Evolutionary conservation across 345 rosid species (phyloP).

Genomic region (Bruguiera parviflora): DNA sequence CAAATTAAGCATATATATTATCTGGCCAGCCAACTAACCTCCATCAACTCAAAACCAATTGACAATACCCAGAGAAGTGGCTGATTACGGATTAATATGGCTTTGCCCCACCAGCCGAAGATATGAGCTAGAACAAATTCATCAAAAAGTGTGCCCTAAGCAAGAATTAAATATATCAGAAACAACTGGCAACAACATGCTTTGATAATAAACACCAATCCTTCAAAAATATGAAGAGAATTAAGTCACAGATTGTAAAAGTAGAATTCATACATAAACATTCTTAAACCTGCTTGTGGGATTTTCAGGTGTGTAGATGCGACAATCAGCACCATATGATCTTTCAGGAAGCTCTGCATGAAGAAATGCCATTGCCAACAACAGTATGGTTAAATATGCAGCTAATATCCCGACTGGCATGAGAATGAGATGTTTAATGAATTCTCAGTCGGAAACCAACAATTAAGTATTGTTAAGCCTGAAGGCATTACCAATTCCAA

Average conservation of each 20-base stretch:
- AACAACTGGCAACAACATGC: neutral
- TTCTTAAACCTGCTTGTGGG: slow-evolving; percentile 98
- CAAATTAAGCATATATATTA: neutral
- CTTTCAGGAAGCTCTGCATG: slow-evolving; percentile 93
- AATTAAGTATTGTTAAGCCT: neutral
- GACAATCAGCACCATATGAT: slow-evolving; percentile 96
- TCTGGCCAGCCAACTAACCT: slow-evolving; percentile 47
- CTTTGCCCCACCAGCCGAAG: slow-evolving; percentile 99
- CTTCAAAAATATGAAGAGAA: slow-evolving; percentile 10
- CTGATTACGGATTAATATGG: slow-evolving; percentile 90
- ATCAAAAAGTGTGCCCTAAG: slow-evolving; percentile 83
- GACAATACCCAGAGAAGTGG: slow-evolving; percentile 97
- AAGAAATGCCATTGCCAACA: slow-evolving; percentile 2
- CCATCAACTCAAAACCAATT: slow-evolving; percentile 94
- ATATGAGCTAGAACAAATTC: slow-evolving; percentile 96
- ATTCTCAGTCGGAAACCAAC: neutral
- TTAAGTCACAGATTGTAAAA: slow-evolving; percentile 30
- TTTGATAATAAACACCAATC: neutral
- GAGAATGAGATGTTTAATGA: slow-evolving; percentile 6
- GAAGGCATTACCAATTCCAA: slow-evolving; percentile 75
- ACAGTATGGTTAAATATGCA: slow-evolving; percentile 7
- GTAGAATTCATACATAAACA: slow-evolving; percentile 95
- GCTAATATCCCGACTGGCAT: neutral
- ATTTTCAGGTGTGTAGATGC: slow-evolving; percentile 77
- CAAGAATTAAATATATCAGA: slow-evolving; percentile 21